Evolutionary conservation across 331 rosid genomes (phyloP).

Genomic region (Acacia pycnantha): DNA sequence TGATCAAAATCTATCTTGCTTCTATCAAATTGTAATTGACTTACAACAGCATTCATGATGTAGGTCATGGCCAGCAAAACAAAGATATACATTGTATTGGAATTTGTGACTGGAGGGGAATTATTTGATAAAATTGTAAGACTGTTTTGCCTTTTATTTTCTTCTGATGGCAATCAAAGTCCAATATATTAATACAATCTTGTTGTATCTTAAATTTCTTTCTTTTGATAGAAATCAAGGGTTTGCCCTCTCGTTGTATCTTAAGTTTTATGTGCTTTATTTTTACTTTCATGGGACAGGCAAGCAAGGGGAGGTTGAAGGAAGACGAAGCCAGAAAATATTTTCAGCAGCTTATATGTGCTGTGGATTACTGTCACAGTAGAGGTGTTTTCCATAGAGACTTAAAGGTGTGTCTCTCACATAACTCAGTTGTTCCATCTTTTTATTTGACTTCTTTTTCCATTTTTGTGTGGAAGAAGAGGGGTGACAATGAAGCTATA

Average conservation of each 20-base stretch:
- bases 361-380: conserved; percentile 95
- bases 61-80: conserved; percentile 98
- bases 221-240: too few relatives aligned
- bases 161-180: background rate
- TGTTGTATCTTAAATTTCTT: background rate
- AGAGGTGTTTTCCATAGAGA: conserved; percentile 96
- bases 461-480: background rate
- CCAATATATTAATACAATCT: conserved; percentile 6
- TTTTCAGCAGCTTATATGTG: conserved; percentile 91
- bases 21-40: conserved; percentile 18
- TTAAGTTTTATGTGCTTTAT: conserved; percentile 10
- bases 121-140: conserved; percentile 92
- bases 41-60: conserved; percentile 33
- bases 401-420: conserved; percentile 63
- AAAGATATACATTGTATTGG: conserved; percentile 92
- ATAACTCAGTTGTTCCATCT: background rate
- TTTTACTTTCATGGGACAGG: conserved; percentile 45
- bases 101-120: conserved; percentile 94
- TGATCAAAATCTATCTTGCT: conserved; percentile 11
- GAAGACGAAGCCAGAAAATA: conserved; percentile 95
- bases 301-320: conserved; percentile 80
- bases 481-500: background rate
- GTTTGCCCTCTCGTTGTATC: background rate
- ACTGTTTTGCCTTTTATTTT: conserved; percentile 1
- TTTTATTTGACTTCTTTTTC: background rate